phyloP scores from a whole-genome alignment of 2,329 filamentous ascomycete genomes.

The Rutstroemia sp. region DNA sequence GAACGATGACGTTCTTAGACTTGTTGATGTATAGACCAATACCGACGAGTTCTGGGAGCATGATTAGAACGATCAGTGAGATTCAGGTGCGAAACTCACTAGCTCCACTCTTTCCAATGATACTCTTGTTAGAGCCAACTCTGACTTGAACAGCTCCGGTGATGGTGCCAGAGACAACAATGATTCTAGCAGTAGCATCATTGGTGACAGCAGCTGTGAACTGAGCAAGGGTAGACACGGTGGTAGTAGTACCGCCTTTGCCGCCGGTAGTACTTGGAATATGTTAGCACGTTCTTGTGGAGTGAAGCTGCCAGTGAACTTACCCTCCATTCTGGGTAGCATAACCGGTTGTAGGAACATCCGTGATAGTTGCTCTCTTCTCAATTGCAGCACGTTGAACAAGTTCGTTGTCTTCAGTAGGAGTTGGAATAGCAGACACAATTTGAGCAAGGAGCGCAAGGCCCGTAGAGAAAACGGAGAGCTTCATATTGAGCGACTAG shows the following conservation, averaged over 20 bases:
- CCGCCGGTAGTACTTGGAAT: slow-evolving; percentile 37
- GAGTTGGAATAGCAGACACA: slow-evolving; percentile 39
- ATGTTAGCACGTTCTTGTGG: background rate
- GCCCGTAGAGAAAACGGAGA: slow-evolving; percentile 39
- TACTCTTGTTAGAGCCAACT: slow-evolving; percentile 36
- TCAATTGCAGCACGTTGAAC: slow-evolving; percentile 12
- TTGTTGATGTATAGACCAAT: slow-evolving; percentile 41
- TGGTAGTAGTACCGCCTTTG: slow-evolving; percentile 36
- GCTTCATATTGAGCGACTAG: slow-evolving; percentile 37
- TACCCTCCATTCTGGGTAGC: slow-evolving; percentile 35
- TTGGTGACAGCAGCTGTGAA: slow-evolving; percentile 4
- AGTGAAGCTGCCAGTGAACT: background rate
- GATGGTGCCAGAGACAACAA: slow-evolving; percentile 37
- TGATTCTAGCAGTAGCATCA: slow-evolving; percentile 37
- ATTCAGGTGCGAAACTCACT: slow-evolving; percentile 7
- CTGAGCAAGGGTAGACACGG: slow-evolving; percentile 37
- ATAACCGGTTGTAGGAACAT: slow-evolving; percentile 34
- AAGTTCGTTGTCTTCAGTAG: slow-evolving; percentile 32
- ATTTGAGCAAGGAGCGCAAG: slow-evolving; percentile 35
- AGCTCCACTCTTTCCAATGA: slow-evolving; percentile 32
- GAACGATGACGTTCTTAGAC: slow-evolving; percentile 46
- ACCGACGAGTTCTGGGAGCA: slow-evolving; percentile 33
- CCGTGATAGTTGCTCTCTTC: slow-evolving; percentile 39
- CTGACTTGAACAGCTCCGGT: slow-evolving; percentile 14
- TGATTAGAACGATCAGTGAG: background rate